Evolutionary conservation across 2,329 filamentous ascomycete genomes (phyloP).

Genomic region (Colletotrichum sp.): DNA sequence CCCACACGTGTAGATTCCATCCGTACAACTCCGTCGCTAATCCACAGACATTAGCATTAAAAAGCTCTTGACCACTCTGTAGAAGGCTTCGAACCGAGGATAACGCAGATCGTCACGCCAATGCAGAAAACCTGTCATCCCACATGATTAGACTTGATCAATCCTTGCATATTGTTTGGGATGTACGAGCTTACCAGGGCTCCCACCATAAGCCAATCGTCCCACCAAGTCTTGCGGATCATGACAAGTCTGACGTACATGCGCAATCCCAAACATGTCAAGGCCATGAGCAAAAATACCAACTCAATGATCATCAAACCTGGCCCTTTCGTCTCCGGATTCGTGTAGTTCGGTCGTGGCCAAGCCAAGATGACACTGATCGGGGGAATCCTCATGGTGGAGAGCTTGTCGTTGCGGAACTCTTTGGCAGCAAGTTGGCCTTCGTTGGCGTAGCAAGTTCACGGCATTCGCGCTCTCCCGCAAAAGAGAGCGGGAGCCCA

Average conservation of each 20-base stretch:
- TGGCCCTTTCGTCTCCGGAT: constrained; percentile 11
- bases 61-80: accelerated
- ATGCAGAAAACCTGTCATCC: constrained; percentile 33
- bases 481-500: not conserved
- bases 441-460: too few relatives aligned
- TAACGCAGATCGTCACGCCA: constrained; percentile 37
- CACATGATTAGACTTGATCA: accelerated
- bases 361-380: not conserved
- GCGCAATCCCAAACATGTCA: constrained; percentile 38
- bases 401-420: not conserved
- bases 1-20: constrained; percentile 44
- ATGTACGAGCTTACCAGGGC: constrained; percentile 33
- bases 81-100: constrained; percentile 24
- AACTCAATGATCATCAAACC: constrained; percentile 41
- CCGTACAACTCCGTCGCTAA: constrained; percentile 37
- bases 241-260: constrained; percentile 41
- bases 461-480: not conserved
- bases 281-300: constrained; percentile 36
- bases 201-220: constrained; percentile 47
- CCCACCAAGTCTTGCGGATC: constrained; percentile 37
- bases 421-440: not conserved
- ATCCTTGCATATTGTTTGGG: not conserved
- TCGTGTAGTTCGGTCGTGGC: not conserved
- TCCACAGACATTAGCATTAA: not conserved
- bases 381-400: not conserved